These are phyloP conservation scores for Phaeosphaeria sp. DNA, from an alignment of 2,329 filamentous ascomycete genomes.

Conservation along the genomic window DNA sequence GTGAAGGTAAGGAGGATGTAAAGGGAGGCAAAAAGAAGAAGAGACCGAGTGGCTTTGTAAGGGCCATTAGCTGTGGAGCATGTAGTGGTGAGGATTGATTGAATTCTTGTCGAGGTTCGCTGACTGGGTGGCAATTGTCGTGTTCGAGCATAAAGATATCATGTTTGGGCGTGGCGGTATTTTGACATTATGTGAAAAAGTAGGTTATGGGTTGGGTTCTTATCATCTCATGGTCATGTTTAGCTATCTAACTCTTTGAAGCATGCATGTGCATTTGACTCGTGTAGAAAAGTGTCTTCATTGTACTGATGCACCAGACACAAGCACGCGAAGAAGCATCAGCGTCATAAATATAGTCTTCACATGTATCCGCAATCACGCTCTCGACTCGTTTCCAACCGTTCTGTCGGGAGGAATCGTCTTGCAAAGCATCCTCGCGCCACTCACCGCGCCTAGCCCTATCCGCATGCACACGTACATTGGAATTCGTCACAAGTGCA, in stretches of 20 bases:
- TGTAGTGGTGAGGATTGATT: conserved; percentile 19
- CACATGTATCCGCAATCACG: too few relatives aligned
- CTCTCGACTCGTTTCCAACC: too few relatives aligned
- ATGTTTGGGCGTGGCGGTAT: not conserved
- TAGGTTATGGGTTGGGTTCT: not conserved
- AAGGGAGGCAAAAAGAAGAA: conserved; percentile 22
- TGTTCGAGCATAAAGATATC: not conserved
- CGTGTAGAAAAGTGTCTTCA: not conserved
- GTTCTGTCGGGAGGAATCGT: too few relatives aligned
- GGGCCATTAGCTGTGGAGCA: conserved; percentile 44
- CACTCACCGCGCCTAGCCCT: conserved; percentile 7
- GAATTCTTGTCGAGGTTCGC: not conserved
- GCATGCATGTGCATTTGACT: not conserved
- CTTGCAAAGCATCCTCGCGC: not conserved
- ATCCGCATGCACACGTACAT: conserved; percentile 6
- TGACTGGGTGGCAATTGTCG: not conserved
- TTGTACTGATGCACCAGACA: too few relatives aligned
- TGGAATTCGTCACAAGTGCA: not conserved
- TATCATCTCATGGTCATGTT: not conserved
- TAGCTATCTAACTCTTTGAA: not conserved
- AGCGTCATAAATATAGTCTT: too few relatives aligned
- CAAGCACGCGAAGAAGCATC: not conserved
- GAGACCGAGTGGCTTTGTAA: conserved; percentile 35
- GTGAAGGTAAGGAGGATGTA: conserved; percentile 6
- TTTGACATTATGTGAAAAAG: not conserved